Evolutionary conservation across 257 asterid genomes (phyloP).

Genomic region (Fraxinus americana): DNA sequence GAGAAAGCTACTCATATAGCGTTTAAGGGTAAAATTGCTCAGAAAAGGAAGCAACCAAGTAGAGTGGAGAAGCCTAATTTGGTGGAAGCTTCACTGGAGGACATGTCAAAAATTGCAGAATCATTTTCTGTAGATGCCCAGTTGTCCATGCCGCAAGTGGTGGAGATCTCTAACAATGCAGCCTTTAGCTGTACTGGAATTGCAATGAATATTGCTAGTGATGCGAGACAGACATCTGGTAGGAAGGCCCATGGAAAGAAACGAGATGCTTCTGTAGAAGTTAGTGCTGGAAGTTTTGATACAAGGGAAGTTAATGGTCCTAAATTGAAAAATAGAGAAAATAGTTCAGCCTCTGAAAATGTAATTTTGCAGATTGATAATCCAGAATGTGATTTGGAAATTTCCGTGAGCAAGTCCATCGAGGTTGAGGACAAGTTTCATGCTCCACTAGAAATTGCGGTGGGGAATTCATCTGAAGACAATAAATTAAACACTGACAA

Average conservation of each 20-base stretch:
- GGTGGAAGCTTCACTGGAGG: constrained; percentile 37
- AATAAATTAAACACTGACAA: constrained; percentile 15
- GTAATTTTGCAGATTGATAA: constrained; percentile 7
- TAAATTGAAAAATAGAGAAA: constrained; percentile 18
- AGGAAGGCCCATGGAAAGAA: constrained; percentile 6
- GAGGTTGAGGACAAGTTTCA: constrained; percentile 13
- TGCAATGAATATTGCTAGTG: constrained; percentile 7
- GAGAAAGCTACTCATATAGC: constrained; percentile 20
- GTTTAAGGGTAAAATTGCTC: constrained; percentile 23
- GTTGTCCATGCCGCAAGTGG: constrained; percentile 31
- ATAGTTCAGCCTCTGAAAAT: constrained; percentile 21
- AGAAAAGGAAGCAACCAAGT: constrained; percentile 24
- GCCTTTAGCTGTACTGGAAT: constrained; percentile 4
- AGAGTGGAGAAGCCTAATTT: constrained; percentile 22
- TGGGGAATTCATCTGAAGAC: constrained; percentile 20
- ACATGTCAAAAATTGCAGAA: constrained; percentile 18
- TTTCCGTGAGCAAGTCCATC: constrained; percentile 19
- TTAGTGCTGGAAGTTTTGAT: constrained; percentile 18
- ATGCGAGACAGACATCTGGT: constrained; percentile 19
- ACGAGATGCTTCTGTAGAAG: constrained; percentile 22
- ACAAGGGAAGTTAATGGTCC: constrained; percentile 15
- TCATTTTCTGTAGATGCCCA: constrained; percentile 19
- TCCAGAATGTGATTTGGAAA: constrained; percentile 15
- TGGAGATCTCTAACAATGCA: constrained; percentile 20
- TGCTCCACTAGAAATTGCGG: constrained; percentile 20